Conservation (phyloP, 306 rosid genomes). For the Vigna trinervia region DNA sequence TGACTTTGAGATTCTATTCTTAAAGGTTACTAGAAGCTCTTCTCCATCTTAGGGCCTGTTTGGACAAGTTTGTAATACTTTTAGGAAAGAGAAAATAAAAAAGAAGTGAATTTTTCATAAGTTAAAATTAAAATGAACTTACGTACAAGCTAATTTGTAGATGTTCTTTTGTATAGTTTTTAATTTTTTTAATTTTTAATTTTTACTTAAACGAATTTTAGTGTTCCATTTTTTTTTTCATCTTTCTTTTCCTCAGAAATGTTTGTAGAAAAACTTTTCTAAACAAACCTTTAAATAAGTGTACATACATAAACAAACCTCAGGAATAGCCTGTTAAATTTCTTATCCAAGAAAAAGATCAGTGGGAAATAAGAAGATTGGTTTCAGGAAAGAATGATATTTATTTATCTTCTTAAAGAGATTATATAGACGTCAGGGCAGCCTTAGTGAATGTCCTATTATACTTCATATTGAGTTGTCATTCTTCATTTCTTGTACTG, state of each 20-base stretch:
- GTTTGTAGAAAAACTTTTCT: too few species aligned
- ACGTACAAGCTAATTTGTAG: too few species aligned
- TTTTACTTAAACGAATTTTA: too few species aligned
- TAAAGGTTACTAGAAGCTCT: not conserved
- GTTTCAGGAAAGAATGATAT: slow-evolving; percentile 12
- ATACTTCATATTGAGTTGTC: slow-evolving; percentile 29
- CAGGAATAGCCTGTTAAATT: not conserved
- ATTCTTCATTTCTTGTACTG: slow-evolving; percentile 5
- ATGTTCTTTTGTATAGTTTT: too few species aligned
- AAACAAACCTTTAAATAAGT: not conserved
- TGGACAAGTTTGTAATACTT: too few species aligned
- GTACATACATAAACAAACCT: not conserved
- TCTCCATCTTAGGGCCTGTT: not conserved
- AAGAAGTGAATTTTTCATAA: too few species aligned
- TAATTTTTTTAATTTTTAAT: too few species aligned
- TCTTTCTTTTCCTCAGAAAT: too few species aligned
- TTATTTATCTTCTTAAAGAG: slow-evolving; percentile 5
- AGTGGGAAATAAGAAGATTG: not conserved
- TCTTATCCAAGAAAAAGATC: not conserved
- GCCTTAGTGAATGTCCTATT: slow-evolving; percentile 7
- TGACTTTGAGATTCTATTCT: not conserved
- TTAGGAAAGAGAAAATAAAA: too few species aligned
- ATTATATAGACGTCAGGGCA: slow-evolving; percentile 8
- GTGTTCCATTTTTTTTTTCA: too few species aligned
- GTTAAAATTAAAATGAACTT: too few species aligned